Conservation (phyloP, 2,329 filamentous ascomycete genomes). For the Colletotrichum destructivum region DNA sequence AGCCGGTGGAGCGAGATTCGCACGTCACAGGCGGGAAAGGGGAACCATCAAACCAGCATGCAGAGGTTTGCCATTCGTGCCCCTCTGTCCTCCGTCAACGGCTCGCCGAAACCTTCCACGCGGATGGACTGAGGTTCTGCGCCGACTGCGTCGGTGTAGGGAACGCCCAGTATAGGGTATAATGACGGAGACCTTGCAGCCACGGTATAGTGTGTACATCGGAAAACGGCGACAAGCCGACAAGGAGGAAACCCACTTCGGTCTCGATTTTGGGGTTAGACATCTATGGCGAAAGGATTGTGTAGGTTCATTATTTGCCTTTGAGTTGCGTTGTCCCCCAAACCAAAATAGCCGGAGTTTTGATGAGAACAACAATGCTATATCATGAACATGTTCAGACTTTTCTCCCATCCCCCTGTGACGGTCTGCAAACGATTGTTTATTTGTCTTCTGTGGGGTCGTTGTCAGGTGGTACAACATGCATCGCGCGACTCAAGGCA, state of each 20-base stretch:
- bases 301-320: conserved; percentile 33
- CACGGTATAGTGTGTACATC: background rate
- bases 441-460: conserved; percentile 5
- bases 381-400: background rate
- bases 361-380: conserved; percentile 28
- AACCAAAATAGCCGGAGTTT: conserved; percentile 38
- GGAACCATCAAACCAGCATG: conserved; percentile 18
- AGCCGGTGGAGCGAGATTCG: background rate
- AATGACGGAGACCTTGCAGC: background rate
- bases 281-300: conserved; percentile 21
- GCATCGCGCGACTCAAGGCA: background rate
- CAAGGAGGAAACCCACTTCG: background rate
- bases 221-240: background rate
- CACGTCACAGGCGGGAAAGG: conserved; percentile 41
- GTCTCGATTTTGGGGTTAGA: background rate
- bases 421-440: background rate
- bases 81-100: background rate
- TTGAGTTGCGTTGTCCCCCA: conserved; percentile 16
- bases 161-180: background rate
- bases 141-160: background rate
- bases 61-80: background rate
- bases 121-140: background rate
- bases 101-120: background rate
- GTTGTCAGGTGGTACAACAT: background rate
- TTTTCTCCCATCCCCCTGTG: background rate